phyloP scores from a whole-genome alignment of 768 basidiomycete species.

The Obba rivulosa region DNA sequence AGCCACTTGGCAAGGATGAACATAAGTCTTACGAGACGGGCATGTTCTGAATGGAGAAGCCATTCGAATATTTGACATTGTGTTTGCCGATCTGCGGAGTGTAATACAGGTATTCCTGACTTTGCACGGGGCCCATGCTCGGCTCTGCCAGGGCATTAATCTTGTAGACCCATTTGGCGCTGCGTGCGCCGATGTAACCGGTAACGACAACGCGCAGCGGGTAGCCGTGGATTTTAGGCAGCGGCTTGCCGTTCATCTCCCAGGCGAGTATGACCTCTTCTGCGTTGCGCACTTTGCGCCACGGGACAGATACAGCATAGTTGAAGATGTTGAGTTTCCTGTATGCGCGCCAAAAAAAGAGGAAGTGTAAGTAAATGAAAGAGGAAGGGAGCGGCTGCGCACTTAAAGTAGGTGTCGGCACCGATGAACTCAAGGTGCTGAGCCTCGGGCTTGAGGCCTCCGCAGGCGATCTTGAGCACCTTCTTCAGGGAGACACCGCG shows the following conservation, averaged over 20 bases:
- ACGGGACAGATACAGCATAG: slow-evolving; percentile 45
- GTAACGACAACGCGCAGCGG: slow-evolving; percentile 47
- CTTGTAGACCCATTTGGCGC: slow-evolving; percentile 48
- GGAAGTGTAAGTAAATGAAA: background rate
- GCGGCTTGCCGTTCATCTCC: slow-evolving; percentile 46
- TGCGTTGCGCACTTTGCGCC: slow-evolving; percentile 43
- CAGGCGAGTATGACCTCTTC: slow-evolving; percentile 50
- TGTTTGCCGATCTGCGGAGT: slow-evolving; percentile 49
- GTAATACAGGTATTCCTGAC: slow-evolving; percentile 50
- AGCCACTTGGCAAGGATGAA: background rate
- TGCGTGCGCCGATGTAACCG: slow-evolving; percentile 51
- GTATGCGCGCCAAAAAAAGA: background rate
- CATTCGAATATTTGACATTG: slow-evolving; percentile 45
- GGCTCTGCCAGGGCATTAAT: slow-evolving; percentile 46
- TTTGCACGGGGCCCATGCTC: slow-evolving; percentile 47
- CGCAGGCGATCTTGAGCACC: slow-evolving; percentile 46
- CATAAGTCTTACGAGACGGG: slow-evolving; percentile 43
- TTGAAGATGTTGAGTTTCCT: slow-evolving; percentile 35
- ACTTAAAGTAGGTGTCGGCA: slow-evolving; percentile 56
- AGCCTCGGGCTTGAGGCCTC: slow-evolving; percentile 42
- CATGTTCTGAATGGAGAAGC: slow-evolving; percentile 55
- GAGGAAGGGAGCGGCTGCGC: slow-evolving; percentile 1
- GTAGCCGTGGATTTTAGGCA: slow-evolving; percentile 47
- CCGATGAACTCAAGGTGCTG: slow-evolving; percentile 52
- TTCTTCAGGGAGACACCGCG: slow-evolving; percentile 50